Base-by-base conservation (phyloP, 495 filamentous ascomycete species). In the Penicillium chermesinum region DNA sequence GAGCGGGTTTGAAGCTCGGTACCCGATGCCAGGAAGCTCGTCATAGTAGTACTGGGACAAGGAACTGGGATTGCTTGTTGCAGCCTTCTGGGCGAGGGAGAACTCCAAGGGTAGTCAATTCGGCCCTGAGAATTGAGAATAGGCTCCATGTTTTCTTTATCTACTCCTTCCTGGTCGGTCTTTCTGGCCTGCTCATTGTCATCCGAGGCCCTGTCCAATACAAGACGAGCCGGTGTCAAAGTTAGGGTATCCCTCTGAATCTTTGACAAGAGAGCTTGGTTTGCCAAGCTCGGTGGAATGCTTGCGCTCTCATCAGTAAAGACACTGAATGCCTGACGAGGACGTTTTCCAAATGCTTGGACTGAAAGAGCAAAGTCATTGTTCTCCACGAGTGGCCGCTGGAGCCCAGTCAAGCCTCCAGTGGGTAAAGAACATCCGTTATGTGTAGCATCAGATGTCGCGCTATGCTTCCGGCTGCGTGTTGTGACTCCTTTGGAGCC, bases 121-220 rank as follows among this genome's bases (percentile, higher is more conserved):
- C 60, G 58, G 16, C 61, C 66, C 19, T 63, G 55, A 18, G 42
- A 21, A 38, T 69, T 57, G 37, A 75, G 25, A 21, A 69, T 63
- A 12, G 72, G 73, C 45, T 72, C 69, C n/a, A 74, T 54, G 50
- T 75, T 77, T 44, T 77, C 73, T 36, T 74, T 73, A 15, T 62
- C 60, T 9, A 32, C 27, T 0, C 43, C 12, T 16, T 47, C 12
- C 16, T 39, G 41, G 18, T 42, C 30, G 38, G 32, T 15, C 16
- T 39, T 53, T 12, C 51, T 50, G 8, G 39, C 37, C 44, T 57
- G 15, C 21, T 48, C n/a, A 45, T 40, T 18, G 54, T 20, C 7
- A 19, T 61, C 42, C 17, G 50, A 33, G 30, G 58, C 49, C 22
- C 46, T 44, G 16, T 63, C 38, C 35, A 64, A 55, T 27, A 60